These are phyloP conservation scores for Hemerocallis citrina DNA, from an alignment of 106 monocot species.

Conservation along the genomic window DNA sequence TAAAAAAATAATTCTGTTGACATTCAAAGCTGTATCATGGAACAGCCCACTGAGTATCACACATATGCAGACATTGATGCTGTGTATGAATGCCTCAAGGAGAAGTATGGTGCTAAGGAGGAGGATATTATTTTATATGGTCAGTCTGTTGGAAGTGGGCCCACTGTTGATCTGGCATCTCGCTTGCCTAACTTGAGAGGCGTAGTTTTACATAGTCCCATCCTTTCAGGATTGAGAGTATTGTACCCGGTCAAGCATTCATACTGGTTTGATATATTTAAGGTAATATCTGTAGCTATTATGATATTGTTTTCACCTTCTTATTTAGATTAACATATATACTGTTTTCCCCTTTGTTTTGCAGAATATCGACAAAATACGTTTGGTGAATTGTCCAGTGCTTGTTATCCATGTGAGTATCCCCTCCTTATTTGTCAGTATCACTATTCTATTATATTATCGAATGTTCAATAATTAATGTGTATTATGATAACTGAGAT, in stretches of 20 bases:
- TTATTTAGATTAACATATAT: not conserved
- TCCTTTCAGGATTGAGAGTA: constrained; percentile 72
- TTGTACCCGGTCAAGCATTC: constrained; percentile 64
- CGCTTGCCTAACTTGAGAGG: constrained; percentile 49
- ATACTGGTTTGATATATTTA: constrained; percentile 87
- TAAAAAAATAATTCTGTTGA: not conserved
- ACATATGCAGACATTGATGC: constrained; percentile 76
- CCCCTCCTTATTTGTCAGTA: not conserved
- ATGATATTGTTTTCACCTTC: not conserved
- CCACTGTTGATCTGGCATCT: constrained; percentile 70
- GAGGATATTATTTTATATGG: constrained; percentile 76
- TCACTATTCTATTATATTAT: not conserved
- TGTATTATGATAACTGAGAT: no score
- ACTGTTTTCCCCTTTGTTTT: constrained; percentile 1
- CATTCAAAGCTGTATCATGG: not conserved
- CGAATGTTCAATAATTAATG: not conserved
- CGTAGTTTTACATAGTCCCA: constrained; percentile 72
- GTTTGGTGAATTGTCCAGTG: constrained; percentile 59
- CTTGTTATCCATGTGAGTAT: constrained; percentile 70
- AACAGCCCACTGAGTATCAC: constrained; percentile 57
- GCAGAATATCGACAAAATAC: constrained; percentile 84
- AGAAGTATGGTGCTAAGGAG: constrained; percentile 40
- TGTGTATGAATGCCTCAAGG: constrained; percentile 54
- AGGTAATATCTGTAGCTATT: constrained; percentile 32
- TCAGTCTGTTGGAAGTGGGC: constrained; percentile 85